Percentiles rank a stretch among this genome's conserved stretches.
Evolutionary conservation across 2,329 filamentous ascomycete genomes (phyloP).

Genomic region (Pestalotiopsis sp.): DNA sequence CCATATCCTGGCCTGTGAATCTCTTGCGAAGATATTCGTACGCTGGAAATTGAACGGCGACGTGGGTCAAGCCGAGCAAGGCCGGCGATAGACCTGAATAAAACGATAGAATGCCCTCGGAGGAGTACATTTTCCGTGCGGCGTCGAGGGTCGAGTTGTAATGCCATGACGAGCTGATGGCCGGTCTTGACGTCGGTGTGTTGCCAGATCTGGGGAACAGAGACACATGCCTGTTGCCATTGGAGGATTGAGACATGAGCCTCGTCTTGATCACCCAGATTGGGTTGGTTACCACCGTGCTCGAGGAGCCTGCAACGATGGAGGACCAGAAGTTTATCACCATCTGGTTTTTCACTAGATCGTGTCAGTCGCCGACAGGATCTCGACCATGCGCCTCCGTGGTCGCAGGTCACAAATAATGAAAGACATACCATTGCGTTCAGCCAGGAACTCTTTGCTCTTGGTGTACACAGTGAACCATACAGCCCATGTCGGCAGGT

Average conservation of each 20-base stretch:
- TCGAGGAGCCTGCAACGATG: slow-evolving; percentile 86
- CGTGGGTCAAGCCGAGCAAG: slow-evolving; percentile 87
- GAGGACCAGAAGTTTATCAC: slow-evolving; percentile 87
- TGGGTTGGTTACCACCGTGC: slow-evolving; percentile 92
- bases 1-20: slow-evolving; percentile 90
- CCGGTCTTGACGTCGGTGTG: slow-evolving; percentile 57
- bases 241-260: slow-evolving; percentile 85
- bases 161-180: slow-evolving; percentile 77
- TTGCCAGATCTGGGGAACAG: slow-evolving; percentile 51
- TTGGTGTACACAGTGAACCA: slow-evolving; percentile 97
- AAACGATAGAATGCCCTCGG: slow-evolving; percentile 86
- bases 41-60: slow-evolving; percentile 94
- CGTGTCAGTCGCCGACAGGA: slow-evolving; percentile 11
- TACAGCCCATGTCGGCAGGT: slow-evolving; percentile 96
- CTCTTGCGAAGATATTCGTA: slow-evolving; percentile 92
- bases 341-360: slow-evolving; percentile 65
- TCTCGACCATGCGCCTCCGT: slow-evolving; percentile 2
- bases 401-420: not conserved
- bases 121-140: slow-evolving; percentile 91
- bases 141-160: slow-evolving; percentile 90
- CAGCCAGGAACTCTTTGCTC: slow-evolving; percentile 74
- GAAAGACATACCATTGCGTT: slow-evolving; percentile 60
- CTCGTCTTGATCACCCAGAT: slow-evolving; percentile 99
- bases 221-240: slow-evolving; percentile 47
- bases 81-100: slow-evolving; percentile 95